Base-by-base conservation (phyloP, 1,284 basidiomycete species). In the Cutaneotrichosporon sp. region DNA sequence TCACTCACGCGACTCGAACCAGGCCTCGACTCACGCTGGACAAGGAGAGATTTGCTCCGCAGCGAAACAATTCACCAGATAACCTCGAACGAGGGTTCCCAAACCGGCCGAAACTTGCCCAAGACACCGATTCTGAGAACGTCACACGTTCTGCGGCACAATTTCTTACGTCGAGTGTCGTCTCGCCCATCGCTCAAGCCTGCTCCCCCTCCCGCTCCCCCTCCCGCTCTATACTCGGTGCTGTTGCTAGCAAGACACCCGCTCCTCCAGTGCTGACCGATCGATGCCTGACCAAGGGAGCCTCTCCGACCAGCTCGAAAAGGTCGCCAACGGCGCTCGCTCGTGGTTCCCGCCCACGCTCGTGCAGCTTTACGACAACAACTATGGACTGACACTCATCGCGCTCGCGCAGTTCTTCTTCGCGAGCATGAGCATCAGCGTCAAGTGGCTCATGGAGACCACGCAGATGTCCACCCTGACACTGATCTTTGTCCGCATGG, bases 341-440 rank as follows among this genome's bases (percentile, higher is more conserved):
- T 16, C 41, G n/a, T n/a, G 35, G 7, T 25, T 61, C 19, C 56
- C 57, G 8, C 55, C 55, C 8, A 52, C 55, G 14, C 27, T 59
- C 20, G 32, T 59, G 7, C 29, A 57, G 3, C 55, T 70, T 22
- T 55, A 60, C 49, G 51, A 66, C 35, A 68, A 70, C 50, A 87
- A 87, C 67, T 70, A 78, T 2, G 86, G 85, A 12, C 66, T 88
- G 49, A 70, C 85, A 29, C 73, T 86, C 26, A 78, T 87, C 25
- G 79, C 80, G 17, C 71, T 75, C 2, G 75, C 83, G 11, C 82
- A 86, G 65, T 75, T 79, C 14, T 85, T 85, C 68, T 82, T 84
- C 49, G 79, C 83, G 26, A 70, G 80, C 44, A 78, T 83, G 64
- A 80, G 80, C 77, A 77, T 80, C 22, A 68, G 77, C 33, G 75